Conservation (phyloP, 2,329 filamentous ascomycete genomes). For the Pseudogymnoascus sp. region DNA sequence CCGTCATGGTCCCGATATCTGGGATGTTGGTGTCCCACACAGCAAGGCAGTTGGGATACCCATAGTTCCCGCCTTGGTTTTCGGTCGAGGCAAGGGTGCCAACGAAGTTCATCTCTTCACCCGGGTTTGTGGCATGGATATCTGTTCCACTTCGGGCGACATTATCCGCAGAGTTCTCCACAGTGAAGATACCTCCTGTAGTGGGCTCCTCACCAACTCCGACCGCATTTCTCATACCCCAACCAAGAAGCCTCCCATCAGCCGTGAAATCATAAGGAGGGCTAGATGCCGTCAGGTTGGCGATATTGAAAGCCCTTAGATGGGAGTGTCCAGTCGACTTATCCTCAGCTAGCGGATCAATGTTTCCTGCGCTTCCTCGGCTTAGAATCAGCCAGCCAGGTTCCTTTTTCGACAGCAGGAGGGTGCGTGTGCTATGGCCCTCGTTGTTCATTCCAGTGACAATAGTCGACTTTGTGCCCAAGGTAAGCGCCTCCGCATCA, state of each 20-base stretch:
- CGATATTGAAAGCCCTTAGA: conserved; percentile 54
- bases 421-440: conserved; percentile 60
- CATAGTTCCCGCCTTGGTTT: conserved; percentile 49
- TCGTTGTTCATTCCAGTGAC: conserved; percentile 55
- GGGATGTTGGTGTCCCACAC: conserved; percentile 52
- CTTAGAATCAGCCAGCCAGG: conserved; percentile 57
- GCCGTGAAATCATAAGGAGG: conserved; percentile 40
- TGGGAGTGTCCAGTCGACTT: conserved; percentile 54
- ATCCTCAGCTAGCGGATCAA: conserved; percentile 48
- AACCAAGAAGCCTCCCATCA: conserved; percentile 48
- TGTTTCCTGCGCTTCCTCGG: conserved; percentile 56
- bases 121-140: conserved; percentile 62
- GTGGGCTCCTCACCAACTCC: conserved; percentile 58
- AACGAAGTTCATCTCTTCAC: conserved; percentile 67
- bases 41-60: conserved; percentile 64
- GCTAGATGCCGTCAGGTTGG: conserved; percentile 23
- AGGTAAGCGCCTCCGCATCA: conserved; percentile 43
- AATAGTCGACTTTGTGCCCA: conserved; percentile 43
- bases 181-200: conserved; percentile 47
- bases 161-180: conserved; percentile 67
- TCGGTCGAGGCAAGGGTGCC: conserved; percentile 43
- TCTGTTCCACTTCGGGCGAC: conserved; percentile 51
- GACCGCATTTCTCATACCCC: conserved; percentile 68
- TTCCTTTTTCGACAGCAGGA: conserved; percentile 51
- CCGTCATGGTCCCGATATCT: conserved; percentile 33